phyloP scores from a whole-genome alignment of 2,329 filamentous ascomycete genomes.

The Sodiomyces alkalinus region DNA sequence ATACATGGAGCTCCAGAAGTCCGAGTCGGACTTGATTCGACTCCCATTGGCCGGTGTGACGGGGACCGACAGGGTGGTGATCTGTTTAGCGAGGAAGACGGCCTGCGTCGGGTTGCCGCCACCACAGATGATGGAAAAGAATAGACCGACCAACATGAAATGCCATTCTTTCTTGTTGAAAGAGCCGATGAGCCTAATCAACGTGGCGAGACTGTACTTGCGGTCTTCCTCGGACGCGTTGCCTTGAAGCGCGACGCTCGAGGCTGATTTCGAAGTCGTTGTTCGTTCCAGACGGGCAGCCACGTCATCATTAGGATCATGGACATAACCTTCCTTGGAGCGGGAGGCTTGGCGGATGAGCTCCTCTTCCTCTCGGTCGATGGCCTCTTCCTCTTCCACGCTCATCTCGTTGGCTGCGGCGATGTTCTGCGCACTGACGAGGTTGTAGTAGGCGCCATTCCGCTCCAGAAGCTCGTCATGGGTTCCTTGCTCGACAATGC shows the following conservation, averaged over 20 bases:
- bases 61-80: conserved; percentile 48
- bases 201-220: conserved; percentile 56
- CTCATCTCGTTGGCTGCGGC: conserved; percentile 40
- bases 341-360: conserved; percentile 32
- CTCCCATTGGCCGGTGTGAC: conserved; percentile 32
- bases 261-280: conserved; percentile 42
- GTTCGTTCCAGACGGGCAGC: conserved; percentile 40
- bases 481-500: conserved; percentile 84
- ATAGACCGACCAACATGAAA: conserved; percentile 57
- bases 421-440: conserved; percentile 83
- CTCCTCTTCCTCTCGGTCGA: conserved; percentile 33
- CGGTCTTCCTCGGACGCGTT: conserved; percentile 30
- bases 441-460: conserved; percentile 61
- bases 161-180: conserved; percentile 65
- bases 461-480: conserved; percentile 64
- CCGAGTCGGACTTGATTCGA: conserved; percentile 51
- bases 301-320: conserved; percentile 49
- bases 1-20: conserved; percentile 85
- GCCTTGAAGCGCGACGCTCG: conserved; percentile 53
- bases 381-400: conserved; percentile 31
- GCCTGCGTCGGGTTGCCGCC: conserved; percentile 63
- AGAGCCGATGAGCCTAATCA: conserved; percentile 63
- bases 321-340: conserved; percentile 24
- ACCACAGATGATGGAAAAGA: conserved; percentile 64
- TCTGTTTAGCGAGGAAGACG: conserved; percentile 81